Base-by-base conservation (phyloP, 2,329 filamentous ascomycete species). In the Trichoderma endophyticum region DNA sequence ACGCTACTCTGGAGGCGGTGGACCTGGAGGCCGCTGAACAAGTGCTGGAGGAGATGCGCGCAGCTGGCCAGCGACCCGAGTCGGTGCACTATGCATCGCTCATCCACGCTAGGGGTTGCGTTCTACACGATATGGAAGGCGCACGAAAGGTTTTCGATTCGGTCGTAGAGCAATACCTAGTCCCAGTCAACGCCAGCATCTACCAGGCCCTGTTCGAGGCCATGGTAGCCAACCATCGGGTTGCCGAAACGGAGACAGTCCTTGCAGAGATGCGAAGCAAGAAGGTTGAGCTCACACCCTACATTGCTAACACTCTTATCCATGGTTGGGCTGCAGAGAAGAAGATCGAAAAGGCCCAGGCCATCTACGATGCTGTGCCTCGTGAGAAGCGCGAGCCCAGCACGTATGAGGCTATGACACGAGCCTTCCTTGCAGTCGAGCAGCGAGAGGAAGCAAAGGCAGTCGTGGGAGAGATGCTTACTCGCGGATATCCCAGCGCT, bases 361-460 rank as follows among this genome's bases (percentile, higher is more conserved):
- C 87, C 28, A 90, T 98, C 73, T 99, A 97, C 80, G 88, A 92
- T 72, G 86, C 88, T n/a, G 91, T 99, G 4, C 89, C 91, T 9
- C 87, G 89, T 32, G 88, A 90, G 70, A 94, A 91, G 83, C 91
- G 96, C 71, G 96, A 99, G 84, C 96, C 96, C 4, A 98, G 94
- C 85, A 99, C 96, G 5, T 99, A 99, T 81, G 96, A 99, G 84
- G 95, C 95, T 54, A 99, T 99, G 96, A 97, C 95, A 6, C 89
- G 96, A 60, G 96, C 96, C 1, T 98, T 92, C 83, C 89, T 99
- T 70, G 90, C 94, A 12, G 92, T 92, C 4, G 93, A 97, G 79
- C 90, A 97, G 79, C 91, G 93, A 39, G 87, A 90, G 63, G 87
- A 88, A 72, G 96, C 96, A 51, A 90, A 94, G 83, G 83, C 79